Evolutionary conservation across 2,329 filamentous ascomycete species (phyloP).

Genomic region (Aspergillus oerlinghausenensis): DNA sequence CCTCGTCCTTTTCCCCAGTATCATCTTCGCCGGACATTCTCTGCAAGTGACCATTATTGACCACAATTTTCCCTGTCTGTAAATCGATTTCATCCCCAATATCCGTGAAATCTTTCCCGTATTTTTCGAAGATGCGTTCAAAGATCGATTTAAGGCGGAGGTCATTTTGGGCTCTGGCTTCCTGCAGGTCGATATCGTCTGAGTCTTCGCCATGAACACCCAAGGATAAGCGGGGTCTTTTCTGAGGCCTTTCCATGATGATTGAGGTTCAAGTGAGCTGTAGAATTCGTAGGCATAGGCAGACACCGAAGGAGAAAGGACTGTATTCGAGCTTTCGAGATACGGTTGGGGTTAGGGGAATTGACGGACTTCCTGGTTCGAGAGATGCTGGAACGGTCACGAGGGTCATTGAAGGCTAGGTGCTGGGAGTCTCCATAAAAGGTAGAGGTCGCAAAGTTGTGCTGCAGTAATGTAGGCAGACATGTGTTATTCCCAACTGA

Average conservation of each 20-base stretch:
- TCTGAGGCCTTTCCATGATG: constrained; percentile 40
- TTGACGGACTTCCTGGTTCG: not conserved
- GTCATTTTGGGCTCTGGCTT: constrained; percentile 63
- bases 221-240: constrained; percentile 54
- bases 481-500: not conserved
- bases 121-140: constrained; percentile 86
- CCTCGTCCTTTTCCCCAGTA: constrained; percentile 30
- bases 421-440: not conserved
- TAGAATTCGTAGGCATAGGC: not conserved
- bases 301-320: not conserved
- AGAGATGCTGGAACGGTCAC: not conserved
- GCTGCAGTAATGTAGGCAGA: not conserved
- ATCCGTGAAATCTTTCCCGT: constrained; percentile 73
- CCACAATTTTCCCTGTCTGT: constrained; percentile 72
- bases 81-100: constrained; percentile 89
- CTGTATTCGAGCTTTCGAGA: not conserved
- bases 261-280: not conserved
- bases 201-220: constrained; percentile 19
- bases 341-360: not conserved
- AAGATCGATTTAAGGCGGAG: constrained; percentile 74
- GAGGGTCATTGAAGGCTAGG: not conserved
- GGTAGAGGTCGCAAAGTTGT: not conserved
- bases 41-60: constrained; percentile 82
- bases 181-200: constrained; percentile 52
- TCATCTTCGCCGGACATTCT: constrained; percentile 57